Conservation (phyloP, 1,139 yeast genomes). For the Yamadazyma aaseri region DNA sequence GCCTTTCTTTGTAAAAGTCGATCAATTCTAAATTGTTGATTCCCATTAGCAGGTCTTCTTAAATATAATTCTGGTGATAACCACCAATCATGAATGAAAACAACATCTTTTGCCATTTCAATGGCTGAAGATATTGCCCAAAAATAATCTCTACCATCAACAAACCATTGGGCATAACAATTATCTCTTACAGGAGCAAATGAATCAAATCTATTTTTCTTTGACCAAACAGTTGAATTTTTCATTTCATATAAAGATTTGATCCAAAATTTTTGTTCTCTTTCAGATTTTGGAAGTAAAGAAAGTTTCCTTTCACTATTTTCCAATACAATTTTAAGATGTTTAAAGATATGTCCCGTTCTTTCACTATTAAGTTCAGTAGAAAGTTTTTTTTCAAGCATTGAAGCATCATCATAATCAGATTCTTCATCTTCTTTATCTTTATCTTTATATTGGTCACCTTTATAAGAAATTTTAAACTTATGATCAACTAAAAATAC, state of each 20-base stretch:
- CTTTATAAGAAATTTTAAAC: constrained; percentile 57
- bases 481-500: constrained; percentile 79
- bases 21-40: constrained; percentile 92
- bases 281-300: constrained; percentile 69
- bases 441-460: constrained; percentile 24
- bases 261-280: constrained; percentile 74
- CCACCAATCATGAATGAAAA: constrained; percentile 99
- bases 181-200: constrained; percentile 89
- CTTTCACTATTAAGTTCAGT: constrained; percentile 19
- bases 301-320: constrained; percentile 79
- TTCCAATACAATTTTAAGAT: constrained; percentile 62
- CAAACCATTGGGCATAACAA: constrained; percentile 94
- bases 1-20: constrained; percentile 87
- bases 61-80: constrained; percentile 88
- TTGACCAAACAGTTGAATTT: constrained; percentile 67
- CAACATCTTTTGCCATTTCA: constrained; percentile 91
- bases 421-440: constrained; percentile 28
- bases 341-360: constrained; percentile 33
- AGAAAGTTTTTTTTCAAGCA: constrained; percentile 25
- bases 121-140: constrained; percentile 95
- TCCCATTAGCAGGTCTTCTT: constrained; percentile 92
- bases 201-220: constrained; percentile 73
- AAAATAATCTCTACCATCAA: constrained; percentile 93
- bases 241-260: constrained; percentile 71
- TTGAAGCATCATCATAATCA: constrained; percentile 45